Evolutionary conservation across 306 rosid species (phyloP).

Genomic region (Malus orientalis): DNA sequence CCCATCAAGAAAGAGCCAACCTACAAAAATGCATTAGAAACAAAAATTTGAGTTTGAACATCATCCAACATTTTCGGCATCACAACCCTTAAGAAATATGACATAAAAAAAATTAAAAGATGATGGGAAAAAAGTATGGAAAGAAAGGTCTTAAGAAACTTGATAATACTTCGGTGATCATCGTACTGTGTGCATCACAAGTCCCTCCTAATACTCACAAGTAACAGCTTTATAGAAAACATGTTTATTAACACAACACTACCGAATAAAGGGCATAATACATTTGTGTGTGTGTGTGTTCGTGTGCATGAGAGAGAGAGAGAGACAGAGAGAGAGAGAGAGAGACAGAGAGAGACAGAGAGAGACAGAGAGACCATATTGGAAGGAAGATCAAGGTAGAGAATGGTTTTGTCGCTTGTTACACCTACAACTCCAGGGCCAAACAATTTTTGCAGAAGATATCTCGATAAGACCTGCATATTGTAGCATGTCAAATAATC

Average conservation of each 20-base stretch:
- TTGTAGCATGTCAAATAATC: background rate
- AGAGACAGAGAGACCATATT: conserved; percentile 64
- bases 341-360: conserved; percentile 21
- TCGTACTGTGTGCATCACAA: background rate
- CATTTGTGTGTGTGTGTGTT: background rate
- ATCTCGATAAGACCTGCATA: conserved; percentile 70
- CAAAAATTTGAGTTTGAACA: background rate
- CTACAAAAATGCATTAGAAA: conserved; percentile 25
- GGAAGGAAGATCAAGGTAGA: conserved; percentile 86
- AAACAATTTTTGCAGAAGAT: conserved; percentile 62
- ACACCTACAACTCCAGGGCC: conserved; percentile 53
- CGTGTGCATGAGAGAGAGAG: background rate
- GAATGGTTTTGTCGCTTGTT: conserved; percentile 45
- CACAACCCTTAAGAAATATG: background rate
- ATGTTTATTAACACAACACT: background rate
- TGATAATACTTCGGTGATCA: background rate
- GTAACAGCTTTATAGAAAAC: background rate
- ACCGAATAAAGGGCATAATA: background rate
- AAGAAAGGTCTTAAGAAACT: background rate
- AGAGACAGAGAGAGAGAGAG: conserved; percentile 22
- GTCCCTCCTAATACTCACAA: background rate
- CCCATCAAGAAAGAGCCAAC: conserved; percentile 92
- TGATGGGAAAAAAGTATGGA: background rate
- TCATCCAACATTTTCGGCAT: background rate
- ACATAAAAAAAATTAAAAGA: background rate